Evolutionary conservation across 495 filamentous ascomycete species (phyloP).

Genomic region (Oleoguttula mirabilis): DNA sequence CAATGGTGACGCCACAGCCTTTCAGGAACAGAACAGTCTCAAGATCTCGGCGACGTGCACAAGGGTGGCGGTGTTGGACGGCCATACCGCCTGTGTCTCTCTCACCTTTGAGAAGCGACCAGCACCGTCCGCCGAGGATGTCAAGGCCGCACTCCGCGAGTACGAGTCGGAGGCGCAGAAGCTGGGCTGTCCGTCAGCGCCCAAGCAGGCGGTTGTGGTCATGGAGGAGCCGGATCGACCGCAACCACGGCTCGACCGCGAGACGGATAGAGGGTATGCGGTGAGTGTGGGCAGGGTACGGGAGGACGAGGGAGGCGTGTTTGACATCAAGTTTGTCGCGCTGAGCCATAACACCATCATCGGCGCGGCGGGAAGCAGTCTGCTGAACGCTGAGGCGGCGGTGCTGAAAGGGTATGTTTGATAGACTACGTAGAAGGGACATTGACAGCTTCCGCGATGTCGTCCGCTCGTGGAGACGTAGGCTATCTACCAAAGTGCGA

Average conservation of each 20-base stretch:
- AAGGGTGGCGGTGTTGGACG: conserved; percentile 33
- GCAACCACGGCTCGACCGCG: conserved; percentile 33
- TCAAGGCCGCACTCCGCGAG: conserved; percentile 32
- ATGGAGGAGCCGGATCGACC: conserved; percentile 35
- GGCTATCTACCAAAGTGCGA: too few species aligned
- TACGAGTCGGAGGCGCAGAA: conserved; percentile 33
- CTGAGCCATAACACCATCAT: conserved; percentile 55
- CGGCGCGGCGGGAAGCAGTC: conserved; percentile 85
- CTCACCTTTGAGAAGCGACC: conserved; percentile 30
- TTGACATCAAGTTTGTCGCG: conserved; percentile 36
- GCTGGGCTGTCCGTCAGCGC: conserved; percentile 32
- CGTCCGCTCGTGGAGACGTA: too few species aligned
- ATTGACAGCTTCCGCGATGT: too few species aligned
- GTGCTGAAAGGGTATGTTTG: conserved; percentile 63
- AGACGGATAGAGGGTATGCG: conserved; percentile 34
- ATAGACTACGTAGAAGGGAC: too few species aligned
- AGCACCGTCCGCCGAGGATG: conserved; percentile 30
- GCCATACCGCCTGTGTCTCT: conserved; percentile 35
- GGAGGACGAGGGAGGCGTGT: conserved; percentile 33
- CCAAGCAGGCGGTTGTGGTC: conserved; percentile 32
- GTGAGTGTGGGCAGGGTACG: conserved; percentile 32
- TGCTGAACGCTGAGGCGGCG: conserved; percentile 87
- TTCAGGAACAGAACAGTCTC: conserved; percentile 27
- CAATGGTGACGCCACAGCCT: conserved; percentile 26
- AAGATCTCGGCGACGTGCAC: conserved; percentile 32